Evolutionary conservation across 2,329 filamentous ascomycete species (phyloP).

Genomic region (Claviceps pazoutovae): DNA sequence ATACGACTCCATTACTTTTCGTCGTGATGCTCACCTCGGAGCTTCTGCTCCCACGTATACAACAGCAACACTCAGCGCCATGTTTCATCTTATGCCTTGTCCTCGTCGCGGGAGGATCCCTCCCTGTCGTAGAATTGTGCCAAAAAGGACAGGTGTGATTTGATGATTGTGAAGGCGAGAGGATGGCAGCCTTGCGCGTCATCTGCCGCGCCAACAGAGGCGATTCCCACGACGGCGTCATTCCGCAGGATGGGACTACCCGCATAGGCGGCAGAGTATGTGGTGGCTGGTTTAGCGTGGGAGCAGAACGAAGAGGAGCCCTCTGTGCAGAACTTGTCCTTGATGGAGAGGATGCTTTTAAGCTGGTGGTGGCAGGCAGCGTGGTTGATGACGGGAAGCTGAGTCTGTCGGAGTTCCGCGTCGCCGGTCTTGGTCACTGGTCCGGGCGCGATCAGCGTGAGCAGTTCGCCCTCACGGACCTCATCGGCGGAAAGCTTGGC

Average conservation of each 20-base stretch:
- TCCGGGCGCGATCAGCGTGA: no score
- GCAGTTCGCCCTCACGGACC: neutral
- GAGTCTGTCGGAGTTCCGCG: neutral
- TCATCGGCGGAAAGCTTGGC: neutral
- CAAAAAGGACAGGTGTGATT: neutral
- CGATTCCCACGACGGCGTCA: neutral
- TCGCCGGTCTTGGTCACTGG: no score
- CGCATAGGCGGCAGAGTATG: neutral
- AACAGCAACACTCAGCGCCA: no score
- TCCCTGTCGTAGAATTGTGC: neutral
- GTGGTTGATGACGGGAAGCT: neutral
- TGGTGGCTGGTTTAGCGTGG: no score
- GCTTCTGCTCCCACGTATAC: no score
- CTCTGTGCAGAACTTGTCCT: neutral
- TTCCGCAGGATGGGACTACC: conserved; percentile 1
- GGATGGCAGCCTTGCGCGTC: neutral
- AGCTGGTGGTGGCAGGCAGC: neutral
- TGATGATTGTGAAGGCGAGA: neutral
- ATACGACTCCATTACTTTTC: no score
- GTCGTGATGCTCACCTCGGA: no score
- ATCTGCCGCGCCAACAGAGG: neutral
- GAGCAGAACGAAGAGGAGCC: neutral
- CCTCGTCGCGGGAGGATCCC: no score
- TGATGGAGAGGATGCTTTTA: neutral
- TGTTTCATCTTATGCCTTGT: no score